Evolutionary conservation across 164 flowering plant genomes (phyloP).

Genomic region (Vitis rotundifolia): DNA sequence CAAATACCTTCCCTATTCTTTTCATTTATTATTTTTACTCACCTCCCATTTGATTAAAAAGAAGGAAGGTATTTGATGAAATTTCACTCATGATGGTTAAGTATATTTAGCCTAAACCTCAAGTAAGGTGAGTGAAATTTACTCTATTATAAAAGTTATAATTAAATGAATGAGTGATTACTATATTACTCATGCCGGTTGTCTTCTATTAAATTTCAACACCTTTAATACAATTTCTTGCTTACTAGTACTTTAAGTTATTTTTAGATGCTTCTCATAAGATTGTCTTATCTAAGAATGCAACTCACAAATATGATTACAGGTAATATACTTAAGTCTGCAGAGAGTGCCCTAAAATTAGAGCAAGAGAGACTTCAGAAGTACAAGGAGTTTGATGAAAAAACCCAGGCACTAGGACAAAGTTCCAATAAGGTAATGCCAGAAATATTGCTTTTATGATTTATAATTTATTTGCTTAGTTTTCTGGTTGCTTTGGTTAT

Average conservation of each 20-base stretch:
- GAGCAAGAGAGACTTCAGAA: constrained; percentile 56
- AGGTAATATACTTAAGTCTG: constrained; percentile 49
- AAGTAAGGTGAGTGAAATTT: no score
- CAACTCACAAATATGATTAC: constrained; percentile 13
- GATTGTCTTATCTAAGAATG: constrained; percentile 6
- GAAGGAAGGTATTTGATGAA: no score
- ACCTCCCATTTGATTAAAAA: no score
- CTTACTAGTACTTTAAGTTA: neutral
- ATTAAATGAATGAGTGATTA: neutral
- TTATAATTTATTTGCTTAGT: neutral
- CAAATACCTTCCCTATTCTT: no score
- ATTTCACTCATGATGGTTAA: no score
- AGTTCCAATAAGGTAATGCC: constrained; percentile 47
- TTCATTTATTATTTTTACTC: no score
- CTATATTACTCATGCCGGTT: neutral
- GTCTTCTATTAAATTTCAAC: neutral
- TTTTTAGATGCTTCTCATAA: neutral
- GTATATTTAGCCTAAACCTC: no score
- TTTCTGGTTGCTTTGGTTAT: neutral
- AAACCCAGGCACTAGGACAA: constrained; percentile 35
- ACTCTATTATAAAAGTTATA: no score
- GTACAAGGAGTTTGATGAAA: constrained; percentile 46
- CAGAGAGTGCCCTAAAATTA: constrained; percentile 54
- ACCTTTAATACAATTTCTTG: neutral
- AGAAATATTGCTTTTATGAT: neutral